Percentiles rank a stretch among this genome's conserved stretches.
Conservation (phyloP, 108 stramenopile genomes). For the Cyclotella baltica region DNA sequence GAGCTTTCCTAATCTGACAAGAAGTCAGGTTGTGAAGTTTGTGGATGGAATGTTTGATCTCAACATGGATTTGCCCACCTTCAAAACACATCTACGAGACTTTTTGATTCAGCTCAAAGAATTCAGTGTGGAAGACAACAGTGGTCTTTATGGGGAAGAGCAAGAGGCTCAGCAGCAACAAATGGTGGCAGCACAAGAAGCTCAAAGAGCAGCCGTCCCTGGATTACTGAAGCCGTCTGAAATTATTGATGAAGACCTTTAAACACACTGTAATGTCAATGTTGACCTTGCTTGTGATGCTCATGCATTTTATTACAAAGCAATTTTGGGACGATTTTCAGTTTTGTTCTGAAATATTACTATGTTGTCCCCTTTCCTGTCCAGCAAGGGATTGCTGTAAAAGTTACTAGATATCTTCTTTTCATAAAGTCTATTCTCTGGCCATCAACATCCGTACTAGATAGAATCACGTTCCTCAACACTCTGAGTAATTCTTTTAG, state of each 20-base stretch:
- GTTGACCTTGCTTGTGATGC: background rate
- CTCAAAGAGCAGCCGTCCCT: constrained; percentile 92
- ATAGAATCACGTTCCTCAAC: no score
- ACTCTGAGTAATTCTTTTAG: background rate
- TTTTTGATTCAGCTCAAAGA: constrained; percentile 99
- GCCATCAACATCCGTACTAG: no score
- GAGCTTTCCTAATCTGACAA: constrained; percentile 96
- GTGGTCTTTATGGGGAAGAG: constrained; percentile 94
- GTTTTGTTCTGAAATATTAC: constrained; percentile 6
- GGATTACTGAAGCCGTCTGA: constrained; percentile 97
- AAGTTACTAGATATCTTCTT: constrained; percentile 10
- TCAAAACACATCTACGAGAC: constrained; percentile 98
- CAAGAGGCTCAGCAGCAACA: constrained; percentile 70
- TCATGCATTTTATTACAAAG: constrained; percentile 3
- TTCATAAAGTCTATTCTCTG: background rate
- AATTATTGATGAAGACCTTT: constrained; percentile 92
- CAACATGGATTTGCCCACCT: constrained; percentile 94
- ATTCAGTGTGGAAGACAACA: constrained; percentile 97
- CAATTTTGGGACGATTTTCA: background rate
- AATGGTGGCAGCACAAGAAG: constrained; percentile 72
- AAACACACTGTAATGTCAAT: background rate
- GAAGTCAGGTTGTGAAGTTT: constrained; percentile 90
- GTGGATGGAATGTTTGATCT: constrained; percentile 98
- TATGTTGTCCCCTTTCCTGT: background rate
- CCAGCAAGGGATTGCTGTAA: constrained; percentile 12